Conservation (phyloP, 257 asterid species). For the Avicennia marina region DNA sequence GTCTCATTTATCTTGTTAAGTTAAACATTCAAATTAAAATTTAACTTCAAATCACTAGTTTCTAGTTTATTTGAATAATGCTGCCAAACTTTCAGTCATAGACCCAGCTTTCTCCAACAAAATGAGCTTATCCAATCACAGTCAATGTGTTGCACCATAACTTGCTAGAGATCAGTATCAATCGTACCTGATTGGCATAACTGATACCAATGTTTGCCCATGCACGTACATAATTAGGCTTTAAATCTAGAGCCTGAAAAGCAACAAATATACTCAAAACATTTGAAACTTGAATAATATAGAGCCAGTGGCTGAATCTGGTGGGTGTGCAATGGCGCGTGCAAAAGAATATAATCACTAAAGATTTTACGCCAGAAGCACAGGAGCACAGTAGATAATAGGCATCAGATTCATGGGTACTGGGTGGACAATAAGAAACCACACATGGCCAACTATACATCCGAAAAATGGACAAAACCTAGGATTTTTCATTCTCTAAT, state of each 20-base stretch:
- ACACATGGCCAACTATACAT: not conserved
- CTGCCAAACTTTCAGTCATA: not conserved
- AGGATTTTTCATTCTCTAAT: not conserved
- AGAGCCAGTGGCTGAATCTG: constrained; percentile 6
- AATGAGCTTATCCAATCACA: not conserved
- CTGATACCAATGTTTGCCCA: constrained; percentile 99
- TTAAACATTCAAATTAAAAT: not conserved
- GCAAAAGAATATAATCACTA: not conserved
- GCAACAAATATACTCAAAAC: constrained; percentile 12
- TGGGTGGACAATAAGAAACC: not conserved
- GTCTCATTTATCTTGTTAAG: constrained; percentile 2
- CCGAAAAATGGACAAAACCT: not conserved
- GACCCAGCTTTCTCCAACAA: too few relatives aligned
- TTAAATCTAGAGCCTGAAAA: constrained; percentile 89
- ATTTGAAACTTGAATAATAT: constrained; percentile 6
- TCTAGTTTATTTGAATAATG: constrained; percentile 7
- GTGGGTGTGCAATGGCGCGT: constrained; percentile 1
- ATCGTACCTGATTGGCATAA: constrained; percentile 92
- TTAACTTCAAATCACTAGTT: not conserved
- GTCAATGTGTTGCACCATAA: not conserved
- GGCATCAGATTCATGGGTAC: not conserved
- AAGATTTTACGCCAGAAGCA: not conserved
- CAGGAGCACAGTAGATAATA: not conserved
- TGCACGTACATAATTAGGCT: constrained; percentile 97
- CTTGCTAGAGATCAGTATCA: constrained; percentile 2